Evolutionary conservation across 129 eudicot genomes (phyloP).

Genomic region (Erigeron canadensis): DNA sequence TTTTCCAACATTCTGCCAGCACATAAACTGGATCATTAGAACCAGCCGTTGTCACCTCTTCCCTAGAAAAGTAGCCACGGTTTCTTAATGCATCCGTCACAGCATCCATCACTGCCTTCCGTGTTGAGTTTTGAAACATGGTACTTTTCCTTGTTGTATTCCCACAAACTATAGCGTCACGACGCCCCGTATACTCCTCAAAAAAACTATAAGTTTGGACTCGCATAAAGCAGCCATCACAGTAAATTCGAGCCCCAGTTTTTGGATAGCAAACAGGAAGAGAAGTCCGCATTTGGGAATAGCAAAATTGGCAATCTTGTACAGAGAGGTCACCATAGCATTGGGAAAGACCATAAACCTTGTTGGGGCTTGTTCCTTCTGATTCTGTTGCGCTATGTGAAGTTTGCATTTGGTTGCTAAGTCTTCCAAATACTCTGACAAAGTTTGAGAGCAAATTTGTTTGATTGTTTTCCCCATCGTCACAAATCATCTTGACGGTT

Average conservation of each 20-base stretch:
- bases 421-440: conserved; percentile 51
- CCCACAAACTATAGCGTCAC: too few relatives aligned
- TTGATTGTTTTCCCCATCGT: conserved; percentile 35
- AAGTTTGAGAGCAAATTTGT: conserved; percentile 44
- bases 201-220: too few relatives aligned
- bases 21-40: too few relatives aligned
- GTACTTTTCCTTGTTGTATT: too few relatives aligned
- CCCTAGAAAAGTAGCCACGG: conserved; percentile 36
- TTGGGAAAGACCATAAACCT: conserved; percentile 48
- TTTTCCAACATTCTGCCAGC: too few relatives aligned
- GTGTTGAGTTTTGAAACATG: too few relatives aligned
- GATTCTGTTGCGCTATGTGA: conserved; percentile 42
- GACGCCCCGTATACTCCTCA: too few relatives aligned
- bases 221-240: too few relatives aligned
- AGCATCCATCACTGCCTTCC: too few relatives aligned
- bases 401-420: conserved; percentile 39
- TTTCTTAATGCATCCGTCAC: conserved; percentile 11
- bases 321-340: conserved; percentile 74
- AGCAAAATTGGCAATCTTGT: conserved; percentile 62
- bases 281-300: not conserved
- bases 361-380: conserved; percentile 45
- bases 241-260: too few relatives aligned
- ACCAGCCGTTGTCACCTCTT: conserved; percentile 15
- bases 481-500: conserved; percentile 36
- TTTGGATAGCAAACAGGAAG: too few relatives aligned